Evolutionary conservation across 192 early-diverging fungal genomes (phyloP), one percentile per base, ranked within the genome.

Genomic region (Coemansia sp.): DNA sequence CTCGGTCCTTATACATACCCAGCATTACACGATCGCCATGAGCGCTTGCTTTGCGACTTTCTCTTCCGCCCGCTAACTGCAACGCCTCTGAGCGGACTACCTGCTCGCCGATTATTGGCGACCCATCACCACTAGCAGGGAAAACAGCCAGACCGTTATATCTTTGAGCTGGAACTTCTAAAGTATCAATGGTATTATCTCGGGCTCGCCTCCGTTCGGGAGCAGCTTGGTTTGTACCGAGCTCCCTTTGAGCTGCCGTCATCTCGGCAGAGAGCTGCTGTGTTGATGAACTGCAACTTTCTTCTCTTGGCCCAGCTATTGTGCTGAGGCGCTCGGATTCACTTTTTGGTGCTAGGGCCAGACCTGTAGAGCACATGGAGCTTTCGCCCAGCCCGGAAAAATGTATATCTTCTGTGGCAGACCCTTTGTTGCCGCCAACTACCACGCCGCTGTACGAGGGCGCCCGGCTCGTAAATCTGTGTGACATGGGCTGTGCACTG

Each of bases 291-390:
- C 39, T 17, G 17, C 39, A 46, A 46, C 17, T 14, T 46, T 14
- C 39, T 17, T 17, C 39, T 14, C 14, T 9, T 1, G 17, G 39
- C 39, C 39, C 39, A 46, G 39, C 3, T 46, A 46, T 17, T 46
- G 39, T 46, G 39, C 39, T 46, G 11, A 4, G 39, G 39, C 4
- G 29, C 54, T 29, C 25, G 54, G 54, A 19, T 24, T 32, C 27
- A 10, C 56, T 11, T 19, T 36, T 54, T 8, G 63, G 52, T 21
- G 61, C 46, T 27, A 63, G 23, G 6, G 56, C 61, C 6, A 63
- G 61, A 8, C 70, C 57, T 9, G 51, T 36, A 3, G 70, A 68
- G 61, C 57, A 59, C 54, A 71, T 70, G 4, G 68, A 64, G 32
- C 59, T 42, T 36, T 39, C 59, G 24, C 72, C 70, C 29, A 68